Percentiles rank a stretch among this genome's conserved stretches.
Evolutionary conservation across 305 asterid species (phyloP).

Genomic region (Plantago rigida): DNA sequence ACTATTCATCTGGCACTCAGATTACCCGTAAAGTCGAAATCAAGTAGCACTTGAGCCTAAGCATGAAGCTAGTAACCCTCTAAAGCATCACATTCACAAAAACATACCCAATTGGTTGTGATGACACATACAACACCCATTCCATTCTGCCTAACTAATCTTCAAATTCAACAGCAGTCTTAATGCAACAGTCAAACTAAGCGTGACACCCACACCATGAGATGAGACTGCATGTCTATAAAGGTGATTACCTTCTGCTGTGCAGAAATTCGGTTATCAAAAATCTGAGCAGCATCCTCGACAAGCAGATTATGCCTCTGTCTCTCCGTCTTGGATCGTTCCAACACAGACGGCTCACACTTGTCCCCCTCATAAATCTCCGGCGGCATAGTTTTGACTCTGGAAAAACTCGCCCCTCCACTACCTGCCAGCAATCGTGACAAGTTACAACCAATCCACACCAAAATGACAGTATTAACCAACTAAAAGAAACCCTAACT

Average conservation of each 20-base stretch:
- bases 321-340: conserved; percentile 64
- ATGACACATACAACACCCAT: neutral
- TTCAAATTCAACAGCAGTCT: neutral
- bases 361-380: conserved; percentile 40
- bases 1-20: too few species aligned
- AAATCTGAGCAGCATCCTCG: conserved; percentile 66
- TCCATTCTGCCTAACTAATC: neutral
- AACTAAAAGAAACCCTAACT: conserved; percentile 16
- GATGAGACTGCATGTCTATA: neutral
- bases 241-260: conserved; percentile 59
- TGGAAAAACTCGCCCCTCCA: conserved; percentile 31
- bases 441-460: neutral
- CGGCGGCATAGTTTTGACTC: conserved; percentile 39
- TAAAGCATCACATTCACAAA: too few species aligned
- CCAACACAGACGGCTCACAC: conserved; percentile 38
- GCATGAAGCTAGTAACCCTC: too few species aligned
- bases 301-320: conserved; percentile 43
- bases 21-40: too few species aligned
- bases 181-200: neutral
- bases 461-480: conserved; percentile 13
- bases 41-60: too few species aligned
- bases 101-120: too few species aligned
- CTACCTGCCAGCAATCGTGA: conserved; percentile 36
- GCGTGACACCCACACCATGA: too few species aligned
- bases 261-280: conserved; percentile 54